Conservation (phyloP, 768 basidiomycete species). For the Kwoniella sp. region DNA sequence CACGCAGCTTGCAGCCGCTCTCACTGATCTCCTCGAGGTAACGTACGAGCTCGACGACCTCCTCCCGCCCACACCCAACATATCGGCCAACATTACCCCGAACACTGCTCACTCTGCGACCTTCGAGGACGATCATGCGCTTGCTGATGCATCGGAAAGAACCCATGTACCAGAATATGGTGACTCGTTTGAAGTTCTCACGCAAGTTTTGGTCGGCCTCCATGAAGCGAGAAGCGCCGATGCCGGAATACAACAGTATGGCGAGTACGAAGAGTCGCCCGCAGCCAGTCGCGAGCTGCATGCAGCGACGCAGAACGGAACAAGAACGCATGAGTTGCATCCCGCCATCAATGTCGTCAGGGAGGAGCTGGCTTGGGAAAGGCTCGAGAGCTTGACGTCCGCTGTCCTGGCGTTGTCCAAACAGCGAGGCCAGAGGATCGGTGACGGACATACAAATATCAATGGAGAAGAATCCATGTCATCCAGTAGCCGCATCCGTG, state of each 20-base stretch:
- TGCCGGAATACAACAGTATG: not conserved
- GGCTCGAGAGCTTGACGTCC: slow-evolving; percentile 31
- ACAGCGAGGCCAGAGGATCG: not conserved
- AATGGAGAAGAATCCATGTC: not conserved
- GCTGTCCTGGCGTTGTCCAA: slow-evolving; percentile 12
- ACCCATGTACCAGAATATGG: not conserved
- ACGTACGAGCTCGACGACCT: slow-evolving; percentile 37
- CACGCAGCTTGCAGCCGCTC: slow-evolving; percentile 28
- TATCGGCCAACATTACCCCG: slow-evolving; percentile 20
- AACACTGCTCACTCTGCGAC: slow-evolving; percentile 7
- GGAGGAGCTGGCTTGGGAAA: slow-evolving; percentile 32
- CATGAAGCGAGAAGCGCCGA: slow-evolving; percentile 7
- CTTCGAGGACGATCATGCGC: not conserved
- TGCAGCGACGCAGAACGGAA: not conserved
- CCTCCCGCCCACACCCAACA: slow-evolving; percentile 12
- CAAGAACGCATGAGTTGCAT: slow-evolving; percentile 12
- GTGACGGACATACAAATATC: not conserved
- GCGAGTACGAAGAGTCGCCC: not conserved
- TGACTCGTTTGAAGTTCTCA: slow-evolving; percentile 15
- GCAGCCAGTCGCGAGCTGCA: not conserved
- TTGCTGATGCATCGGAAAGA: no score
- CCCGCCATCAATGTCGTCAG: slow-evolving; percentile 31
- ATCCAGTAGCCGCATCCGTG: not conserved
- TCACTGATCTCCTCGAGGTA: slow-evolving; percentile 42
- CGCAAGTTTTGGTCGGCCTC: slow-evolving; percentile 2